phyloP scores from a whole-genome alignment of 208 protist species.

The Lotmaria passim region DNA sequence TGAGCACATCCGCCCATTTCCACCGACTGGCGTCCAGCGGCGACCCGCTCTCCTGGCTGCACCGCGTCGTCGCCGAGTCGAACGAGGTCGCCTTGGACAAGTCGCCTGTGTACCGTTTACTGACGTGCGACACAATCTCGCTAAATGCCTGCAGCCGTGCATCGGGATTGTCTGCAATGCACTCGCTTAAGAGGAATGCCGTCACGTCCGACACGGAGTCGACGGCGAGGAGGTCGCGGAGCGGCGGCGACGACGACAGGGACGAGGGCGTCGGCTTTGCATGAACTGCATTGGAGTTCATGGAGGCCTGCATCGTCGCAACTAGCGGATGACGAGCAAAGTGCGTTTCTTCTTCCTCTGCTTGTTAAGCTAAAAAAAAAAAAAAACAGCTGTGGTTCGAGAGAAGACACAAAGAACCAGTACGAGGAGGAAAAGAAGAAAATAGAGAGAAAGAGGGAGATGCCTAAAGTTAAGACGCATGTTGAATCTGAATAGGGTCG shows the following conservation, averaged over 20 bases:
- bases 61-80: not conserved
- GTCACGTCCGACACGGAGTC: slow-evolving; percentile 24
- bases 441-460: slow-evolving; percentile 16
- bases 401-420: not conserved
- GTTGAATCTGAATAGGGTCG: not conserved
- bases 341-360: not conserved
- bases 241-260: slow-evolving; percentile 1
- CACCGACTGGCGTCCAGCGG: slow-evolving; percentile 14
- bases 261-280: not conserved
- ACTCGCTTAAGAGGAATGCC: slow-evolving; percentile 7
- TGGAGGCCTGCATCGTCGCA: not conserved
- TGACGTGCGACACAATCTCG: slow-evolving; percentile 19
- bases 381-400: not conserved
- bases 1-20: slow-evolving; percentile 49
- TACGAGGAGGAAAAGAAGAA: slow-evolving; percentile 6
- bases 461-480: not conserved
- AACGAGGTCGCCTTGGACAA: slow-evolving; percentile 6
- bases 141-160: slow-evolving; percentile 25
- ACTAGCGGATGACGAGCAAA: not conserved
- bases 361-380: not conserved
- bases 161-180: slow-evolving; percentile 29
- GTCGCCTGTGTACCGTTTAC: slow-evolving; percentile 3
- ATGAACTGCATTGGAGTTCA: not conserved
- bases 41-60: slow-evolving; percentile 12
- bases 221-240: slow-evolving; percentile 19